Base-by-base conservation (phyloP, 371 early-diverging fungal genomes). In the Haplosporangium sp. region DNA sequence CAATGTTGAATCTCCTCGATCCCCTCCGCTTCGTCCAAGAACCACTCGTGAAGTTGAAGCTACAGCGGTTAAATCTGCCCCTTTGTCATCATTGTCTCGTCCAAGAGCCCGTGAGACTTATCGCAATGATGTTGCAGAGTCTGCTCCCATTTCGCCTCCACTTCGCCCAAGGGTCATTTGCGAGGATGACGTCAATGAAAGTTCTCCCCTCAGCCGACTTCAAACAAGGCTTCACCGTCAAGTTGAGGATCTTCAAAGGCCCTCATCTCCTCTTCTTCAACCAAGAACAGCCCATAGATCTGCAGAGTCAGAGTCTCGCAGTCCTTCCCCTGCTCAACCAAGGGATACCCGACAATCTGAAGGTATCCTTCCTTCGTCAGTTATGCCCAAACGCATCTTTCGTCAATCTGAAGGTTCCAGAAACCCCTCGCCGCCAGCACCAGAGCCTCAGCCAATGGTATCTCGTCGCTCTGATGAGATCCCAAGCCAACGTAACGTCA, bases 401-500 rank as follows among this genome's bases (percentile, higher is more conserved):
- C 68, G 68, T 57, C 60, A 11, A 4, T 60, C 68, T 27, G 61
- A 60, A 9, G 61, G 53, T 59, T 8, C 35, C n/a, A 59, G 47
- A 10, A 60, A 15, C 19, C 67, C 60, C 10, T 19, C 59, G 5
- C 52, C 67, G 10, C 45, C 45, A 10, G 64, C 71, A 8, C 65
- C 71, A 37, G 81, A 63, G 55, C 9, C 35, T 7, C 59, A 59
- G 39, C 72, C 71, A 20, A 65, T 39, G 17, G 19, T 71, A 39
- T 52, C 44, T 19, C 67, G 70, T 11, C 63, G 84, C 60, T 61
- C 66, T 20, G 39, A 63, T 8, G 44, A 75, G 47, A 48, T 73
- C 69, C 20, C 83, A 66, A 59, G 63, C 64, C 69, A 83, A 73
- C 60, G 83, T 35, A 27, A 64, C 63, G 63, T 55, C 39, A 69